phyloP scores from a whole-genome alignment of 2,329 filamentous ascomycete species.

The Knufia fluminis region DNA sequence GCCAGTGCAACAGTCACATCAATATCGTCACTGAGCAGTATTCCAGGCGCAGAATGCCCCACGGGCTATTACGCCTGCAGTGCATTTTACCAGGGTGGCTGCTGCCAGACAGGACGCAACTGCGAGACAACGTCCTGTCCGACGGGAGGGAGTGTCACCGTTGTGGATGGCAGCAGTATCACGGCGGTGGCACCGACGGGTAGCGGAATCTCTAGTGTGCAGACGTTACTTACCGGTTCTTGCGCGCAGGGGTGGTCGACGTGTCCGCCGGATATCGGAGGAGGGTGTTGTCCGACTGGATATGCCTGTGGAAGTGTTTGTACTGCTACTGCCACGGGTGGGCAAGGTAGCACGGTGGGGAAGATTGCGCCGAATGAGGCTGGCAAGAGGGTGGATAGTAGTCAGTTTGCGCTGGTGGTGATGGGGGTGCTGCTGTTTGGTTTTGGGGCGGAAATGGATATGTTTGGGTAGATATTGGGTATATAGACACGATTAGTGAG shows the following conservation, averaged over 20 bases:
- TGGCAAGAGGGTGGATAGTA: neutral
- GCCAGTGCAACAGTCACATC: constrained; percentile 28
- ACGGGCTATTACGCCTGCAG: constrained; percentile 87
- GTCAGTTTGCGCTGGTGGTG: constrained; percentile 2
- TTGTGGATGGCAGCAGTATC: constrained; percentile 54
- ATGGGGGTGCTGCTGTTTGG: neutral
- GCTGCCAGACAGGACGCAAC: constrained; percentile 78
- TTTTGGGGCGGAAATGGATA: neutral
- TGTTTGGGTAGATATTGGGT: neutral
- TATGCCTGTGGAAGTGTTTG: constrained; percentile 66
- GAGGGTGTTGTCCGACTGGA: constrained; percentile 76
- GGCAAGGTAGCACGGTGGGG: constrained; percentile 39
- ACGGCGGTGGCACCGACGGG: constrained; percentile 59
- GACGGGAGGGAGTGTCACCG: constrained; percentile 49
- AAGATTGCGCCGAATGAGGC: constrained; percentile 28
- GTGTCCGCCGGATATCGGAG: constrained; percentile 56
- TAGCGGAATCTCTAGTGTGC: constrained; percentile 31
- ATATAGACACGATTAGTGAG: neutral
- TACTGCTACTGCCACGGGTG: constrained; percentile 43
- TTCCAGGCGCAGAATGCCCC: constrained; percentile 51
- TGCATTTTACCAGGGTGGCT: constrained; percentile 70
- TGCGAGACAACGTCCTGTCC: constrained; percentile 77
- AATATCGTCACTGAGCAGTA: constrained; percentile 24
- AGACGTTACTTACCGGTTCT: constrained; percentile 29
- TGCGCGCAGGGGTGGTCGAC: constrained; percentile 75